Conservation (phyloP, 352 stramenopile species). For the Pythium biforme region DNA sequence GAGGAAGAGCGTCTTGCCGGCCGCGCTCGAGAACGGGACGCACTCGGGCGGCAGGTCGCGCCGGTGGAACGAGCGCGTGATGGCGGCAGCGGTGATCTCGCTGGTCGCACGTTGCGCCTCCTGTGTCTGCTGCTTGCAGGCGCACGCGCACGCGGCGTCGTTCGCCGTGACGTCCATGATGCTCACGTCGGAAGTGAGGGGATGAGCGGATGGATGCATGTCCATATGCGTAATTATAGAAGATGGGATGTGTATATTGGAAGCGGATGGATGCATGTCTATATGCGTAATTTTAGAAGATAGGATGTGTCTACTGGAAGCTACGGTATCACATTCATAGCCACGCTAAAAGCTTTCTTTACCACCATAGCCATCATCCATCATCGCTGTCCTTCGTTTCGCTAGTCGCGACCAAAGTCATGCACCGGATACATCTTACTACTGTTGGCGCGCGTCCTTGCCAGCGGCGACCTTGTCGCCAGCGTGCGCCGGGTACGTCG, state of each 20-base stretch:
- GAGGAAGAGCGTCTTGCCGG: slow-evolving; percentile 83
- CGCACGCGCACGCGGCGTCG: not conserved
- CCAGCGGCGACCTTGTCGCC: slow-evolving; percentile 20
- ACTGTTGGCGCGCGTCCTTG: too few species aligned
- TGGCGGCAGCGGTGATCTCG: not conserved
- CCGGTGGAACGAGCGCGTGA: slow-evolving; percentile 69
- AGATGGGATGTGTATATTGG: too few species aligned
- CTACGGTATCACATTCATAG: not conserved
- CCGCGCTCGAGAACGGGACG: slow-evolving; percentile 77
- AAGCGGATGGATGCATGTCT: not conserved
- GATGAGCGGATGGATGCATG: not conserved
- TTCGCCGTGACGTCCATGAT: slow-evolving; percentile 35
- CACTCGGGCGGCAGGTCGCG: slow-evolving; percentile 76
- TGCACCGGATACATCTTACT: too few species aligned
- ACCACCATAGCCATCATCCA: not conserved
- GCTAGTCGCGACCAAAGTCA: not conserved
- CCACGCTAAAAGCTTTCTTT: not conserved
- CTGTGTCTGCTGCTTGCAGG: not conserved
- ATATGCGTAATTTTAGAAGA: not conserved
- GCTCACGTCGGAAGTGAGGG: too few species aligned
- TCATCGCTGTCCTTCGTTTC: not conserved
- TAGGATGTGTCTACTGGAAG: not conserved
- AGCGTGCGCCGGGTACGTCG: slow-evolving; percentile 41
- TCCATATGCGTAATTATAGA: not conserved
- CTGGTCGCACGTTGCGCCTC: not conserved